Evolutionary conservation across 2,329 filamentous ascomycete genomes (phyloP), one percentile per base, ranked within the genome.

Genomic region (Scytalidium lignicola): DNA sequence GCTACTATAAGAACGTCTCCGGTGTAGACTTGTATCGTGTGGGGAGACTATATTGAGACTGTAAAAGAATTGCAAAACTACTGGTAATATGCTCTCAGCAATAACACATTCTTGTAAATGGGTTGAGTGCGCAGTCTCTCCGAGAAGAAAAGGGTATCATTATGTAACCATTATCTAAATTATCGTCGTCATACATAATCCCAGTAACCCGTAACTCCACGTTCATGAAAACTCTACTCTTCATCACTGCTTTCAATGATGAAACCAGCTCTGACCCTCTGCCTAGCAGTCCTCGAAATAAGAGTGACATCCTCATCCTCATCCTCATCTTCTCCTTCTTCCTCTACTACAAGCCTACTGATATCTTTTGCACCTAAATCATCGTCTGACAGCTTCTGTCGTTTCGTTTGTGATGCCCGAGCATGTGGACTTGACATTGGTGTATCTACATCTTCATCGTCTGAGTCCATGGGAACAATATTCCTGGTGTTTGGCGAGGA

Each of bases 231-330:
- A 15, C 51, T 48, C 51, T 55, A 63, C 44, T 65, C 63, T 47
- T 66, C 63, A 51, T 83, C 80, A 60, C 80, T 80, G 52, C 79
- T 82, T 57, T 83, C 79, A 29, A 80, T 58, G 42, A 83, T 64
- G 53, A 83, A 83, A 0, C 79, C 79, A 17, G 74, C 73, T 46
- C 72, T 71, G 3, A 73, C 67, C 49, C 75, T 69, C 55, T 54
- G 52, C 28, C 58, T 54, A 13, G 47, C 51, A 18, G 56, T 62
- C 58, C 56, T 66, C 0, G 64, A 58, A 2, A 65, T 54, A 19
- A 67, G 66, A 1, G 65, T 65, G 1, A 71, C 69, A 22, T 71
- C 70, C 6, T 72, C 70, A 3, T 71, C 71, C 3, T 70, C 68
- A 32, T 65, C 59, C 2, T 56, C 58, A 40, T 48, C 48, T 19